These are phyloP conservation scores for Hanseniaspora taiwanica DNA, from an alignment of 805 yeast genomes.

Conservation along the genomic window DNA sequence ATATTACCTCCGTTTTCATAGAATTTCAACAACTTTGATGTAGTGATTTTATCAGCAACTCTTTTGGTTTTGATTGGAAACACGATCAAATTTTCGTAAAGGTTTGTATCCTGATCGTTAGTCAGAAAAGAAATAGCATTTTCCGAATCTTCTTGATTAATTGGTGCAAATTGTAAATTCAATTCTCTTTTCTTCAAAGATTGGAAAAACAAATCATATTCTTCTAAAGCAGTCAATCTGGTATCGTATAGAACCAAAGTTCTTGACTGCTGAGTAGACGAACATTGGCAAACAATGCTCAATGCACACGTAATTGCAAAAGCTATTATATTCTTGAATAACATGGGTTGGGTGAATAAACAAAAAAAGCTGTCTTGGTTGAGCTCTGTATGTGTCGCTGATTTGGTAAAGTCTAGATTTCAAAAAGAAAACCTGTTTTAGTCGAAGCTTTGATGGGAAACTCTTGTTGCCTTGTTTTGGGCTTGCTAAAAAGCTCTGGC, in stretches of 20 bases:
- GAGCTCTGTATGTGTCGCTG: too few species aligned
- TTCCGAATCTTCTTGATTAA: slow-evolving; percentile 14
- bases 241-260: slow-evolving; percentile 24
- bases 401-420: too few species aligned
- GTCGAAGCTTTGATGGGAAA: too few species aligned
- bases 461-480: too few species aligned
- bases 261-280: slow-evolving; percentile 15
- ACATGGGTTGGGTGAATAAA: too few species aligned
- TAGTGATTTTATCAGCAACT: slow-evolving; percentile 28
- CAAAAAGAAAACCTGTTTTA: too few species aligned
- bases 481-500: too few species aligned
- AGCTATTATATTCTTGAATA: neutral
- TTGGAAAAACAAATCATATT: slow-evolving; percentile 18
- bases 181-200: slow-evolving; percentile 23
- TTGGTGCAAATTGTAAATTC: slow-evolving; percentile 17
- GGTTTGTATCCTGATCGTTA: slow-evolving; percentile 24
- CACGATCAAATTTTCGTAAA: slow-evolving; percentile 43
- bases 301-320: neutral
- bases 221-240: slow-evolving; percentile 15
- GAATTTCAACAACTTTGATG: slow-evolving; percentile 43
- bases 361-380: too few species aligned
- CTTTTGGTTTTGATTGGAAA: slow-evolving; percentile 45
- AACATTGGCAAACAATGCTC: slow-evolving; percentile 5
- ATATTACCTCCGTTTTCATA: slow-evolving; percentile 62
- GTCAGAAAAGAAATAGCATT: slow-evolving; percentile 19